Percentiles rank a stretch among this genome's conserved stretches.
Evolutionary conservation across 2,329 filamentous ascomycete species (phyloP).

Genomic region (Epichloe sp.): DNA sequence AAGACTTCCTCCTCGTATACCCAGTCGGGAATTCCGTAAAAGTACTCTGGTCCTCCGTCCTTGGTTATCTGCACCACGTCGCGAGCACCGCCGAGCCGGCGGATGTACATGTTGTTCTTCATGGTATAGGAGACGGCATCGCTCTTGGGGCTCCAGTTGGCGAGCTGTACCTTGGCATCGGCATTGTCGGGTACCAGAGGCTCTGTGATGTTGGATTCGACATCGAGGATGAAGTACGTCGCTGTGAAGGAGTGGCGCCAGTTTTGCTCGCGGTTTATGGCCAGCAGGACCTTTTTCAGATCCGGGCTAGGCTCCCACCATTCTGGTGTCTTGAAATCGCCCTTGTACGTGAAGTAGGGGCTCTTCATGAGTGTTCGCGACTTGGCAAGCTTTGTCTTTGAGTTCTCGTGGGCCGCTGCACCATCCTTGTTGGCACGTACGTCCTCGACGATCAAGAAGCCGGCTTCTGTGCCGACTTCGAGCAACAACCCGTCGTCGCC

Average conservation of each 20-base stretch:
- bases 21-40: slow-evolving; percentile 96
- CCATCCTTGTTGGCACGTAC: slow-evolving; percentile 40
- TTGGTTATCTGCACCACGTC: slow-evolving; percentile 61
- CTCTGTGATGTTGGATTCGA: slow-evolving; percentile 62
- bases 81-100: slow-evolving; percentile 41
- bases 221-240: slow-evolving; percentile 85
- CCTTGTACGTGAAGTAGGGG: slow-evolving; percentile 45
- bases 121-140: slow-evolving; percentile 81
- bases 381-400: slow-evolving; percentile 23
- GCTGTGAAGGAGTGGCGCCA: slow-evolving; percentile 87
- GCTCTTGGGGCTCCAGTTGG: slow-evolving; percentile 78
- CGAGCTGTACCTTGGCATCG: slow-evolving; percentile 61
- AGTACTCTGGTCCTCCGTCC: slow-evolving; percentile 78
- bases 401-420: slow-evolving; percentile 20
- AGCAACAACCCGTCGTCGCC: slow-evolving; percentile 78
- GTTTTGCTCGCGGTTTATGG: slow-evolving; percentile 57
- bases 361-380: slow-evolving; percentile 66
- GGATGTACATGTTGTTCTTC: slow-evolving; percentile 80
- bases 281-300: slow-evolving; percentile 74
- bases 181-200: slow-evolving; percentile 60
- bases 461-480: slow-evolving; percentile 54
- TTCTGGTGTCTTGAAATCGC: slow-evolving; percentile 39
- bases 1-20: slow-evolving; percentile 69
- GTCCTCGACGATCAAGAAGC: slow-evolving; percentile 78
- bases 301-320: slow-evolving; percentile 67